Percentiles rank a stretch among this genome's conserved stretches.
Conservation (phyloP, 352 stramenopile species). For the Globisporangium mamillatum region DNA sequence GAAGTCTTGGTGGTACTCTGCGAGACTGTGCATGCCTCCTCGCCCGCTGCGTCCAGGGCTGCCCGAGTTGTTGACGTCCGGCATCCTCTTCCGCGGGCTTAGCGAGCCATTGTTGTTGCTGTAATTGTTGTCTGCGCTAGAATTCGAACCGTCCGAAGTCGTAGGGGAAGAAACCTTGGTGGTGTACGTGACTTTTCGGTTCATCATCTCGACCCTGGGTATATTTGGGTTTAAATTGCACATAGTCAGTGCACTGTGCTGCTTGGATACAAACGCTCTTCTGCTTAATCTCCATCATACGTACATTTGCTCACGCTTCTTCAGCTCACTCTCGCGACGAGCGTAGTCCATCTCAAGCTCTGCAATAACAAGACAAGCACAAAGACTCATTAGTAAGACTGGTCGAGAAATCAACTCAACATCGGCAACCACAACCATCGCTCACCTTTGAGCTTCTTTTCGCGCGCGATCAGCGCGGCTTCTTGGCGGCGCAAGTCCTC, state of each 20-base stretch:
- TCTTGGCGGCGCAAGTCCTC: slow-evolving; percentile 85
- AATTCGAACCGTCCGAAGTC: slow-evolving; percentile 76
- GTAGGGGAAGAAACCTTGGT: slow-evolving; percentile 65
- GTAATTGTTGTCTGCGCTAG: slow-evolving; percentile 72
- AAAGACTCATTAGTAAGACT: neutral
- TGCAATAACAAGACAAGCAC: slow-evolving; percentile 14
- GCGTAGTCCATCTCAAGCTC: slow-evolving; percentile 78
- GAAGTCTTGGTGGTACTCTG: slow-evolving; percentile 45
- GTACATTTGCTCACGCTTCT: slow-evolving; percentile 85
- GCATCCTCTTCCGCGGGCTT: slow-evolving; percentile 25
- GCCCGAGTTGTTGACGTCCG: slow-evolving; percentile 32
- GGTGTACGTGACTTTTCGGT: slow-evolving; percentile 66
- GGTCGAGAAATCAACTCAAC: neutral
- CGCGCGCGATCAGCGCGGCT: slow-evolving; percentile 73
- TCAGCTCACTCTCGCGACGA: slow-evolving; percentile 75
- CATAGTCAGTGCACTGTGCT: slow-evolving; percentile 2
- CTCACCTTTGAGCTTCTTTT: slow-evolving; percentile 83
- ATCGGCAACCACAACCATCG: neutral
- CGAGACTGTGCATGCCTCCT: slow-evolving; percentile 22
- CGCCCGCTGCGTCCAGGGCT: slow-evolving; percentile 37
- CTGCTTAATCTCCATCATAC: slow-evolving; percentile 13
- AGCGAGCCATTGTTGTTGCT: slow-evolving; percentile 35
- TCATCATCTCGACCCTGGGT: slow-evolving; percentile 72
- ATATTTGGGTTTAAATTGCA: slow-evolving; percentile 14
- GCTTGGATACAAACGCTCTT: neutral